phyloP scores from a whole-genome alignment of 345 rosid species.

The Cardamine resedifolia region DNA sequence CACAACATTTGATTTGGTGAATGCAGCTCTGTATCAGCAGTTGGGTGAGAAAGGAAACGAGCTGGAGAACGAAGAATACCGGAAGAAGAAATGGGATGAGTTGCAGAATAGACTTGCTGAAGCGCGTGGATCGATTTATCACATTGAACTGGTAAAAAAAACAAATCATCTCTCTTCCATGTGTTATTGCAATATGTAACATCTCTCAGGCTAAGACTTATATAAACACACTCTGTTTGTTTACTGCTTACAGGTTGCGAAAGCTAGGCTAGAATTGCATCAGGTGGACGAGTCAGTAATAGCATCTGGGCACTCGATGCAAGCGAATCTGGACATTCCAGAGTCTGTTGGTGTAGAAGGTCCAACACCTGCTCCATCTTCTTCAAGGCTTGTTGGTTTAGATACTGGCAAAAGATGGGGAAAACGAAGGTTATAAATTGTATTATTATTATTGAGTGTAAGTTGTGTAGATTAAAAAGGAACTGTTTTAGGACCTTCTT shows the following conservation, averaged over 20 bases:
- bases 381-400: slow-evolving; percentile 58
- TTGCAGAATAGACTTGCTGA: slow-evolving; percentile 85
- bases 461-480: background rate
- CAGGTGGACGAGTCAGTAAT: slow-evolving; percentile 50
- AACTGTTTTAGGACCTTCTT: background rate
- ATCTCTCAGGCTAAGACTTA: background rate
- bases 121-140: slow-evolving; percentile 82
- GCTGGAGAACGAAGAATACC: slow-evolving; percentile 91
- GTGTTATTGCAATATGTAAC: background rate
- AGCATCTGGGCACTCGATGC: slow-evolving; percentile 46
- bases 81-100: slow-evolving; percentile 66
- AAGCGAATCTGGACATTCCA: slow-evolving; percentile 73
- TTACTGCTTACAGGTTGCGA: slow-evolving; percentile 55
- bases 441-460: background rate
- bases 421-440: slow-evolving; percentile 47
- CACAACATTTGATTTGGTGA: slow-evolving; percentile 6
- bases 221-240: slow-evolving; percentile 4
- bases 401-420: slow-evolving; percentile 56
- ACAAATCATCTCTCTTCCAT: slow-evolving; percentile 5
- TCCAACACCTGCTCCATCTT: slow-evolving; percentile 50
- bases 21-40: slow-evolving; percentile 64
- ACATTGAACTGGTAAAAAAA: slow-evolving; percentile 70
- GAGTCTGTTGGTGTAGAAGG: slow-evolving; percentile 76
- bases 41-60: slow-evolving; percentile 79
- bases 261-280: slow-evolving; percentile 55